Conservation (phyloP, 257 asterid species). For the Fraxinus quadrangulata region DNA sequence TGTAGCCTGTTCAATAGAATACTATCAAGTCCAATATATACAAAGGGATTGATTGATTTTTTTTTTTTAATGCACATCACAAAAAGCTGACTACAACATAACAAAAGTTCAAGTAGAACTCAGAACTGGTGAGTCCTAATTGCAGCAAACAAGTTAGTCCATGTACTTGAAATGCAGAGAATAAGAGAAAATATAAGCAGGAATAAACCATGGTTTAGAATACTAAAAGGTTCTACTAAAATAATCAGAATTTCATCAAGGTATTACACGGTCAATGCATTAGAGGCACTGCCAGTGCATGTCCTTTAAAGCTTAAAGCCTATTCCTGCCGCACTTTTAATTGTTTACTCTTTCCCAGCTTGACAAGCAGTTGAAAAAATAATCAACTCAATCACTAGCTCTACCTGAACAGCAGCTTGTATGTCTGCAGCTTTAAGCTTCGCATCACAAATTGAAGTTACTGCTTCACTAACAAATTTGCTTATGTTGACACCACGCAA, state of each 20-base stretch:
- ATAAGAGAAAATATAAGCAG: too few relatives aligned
- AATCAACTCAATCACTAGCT: slow-evolving; percentile 24
- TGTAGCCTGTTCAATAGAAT: not conserved
- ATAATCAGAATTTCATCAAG: not conserved
- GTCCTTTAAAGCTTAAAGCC: not conserved
- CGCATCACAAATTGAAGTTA: slow-evolving; percentile 82
- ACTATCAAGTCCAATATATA: not conserved
- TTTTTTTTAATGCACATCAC: not conserved
- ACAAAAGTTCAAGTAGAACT: not conserved
- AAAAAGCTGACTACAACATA: not conserved
- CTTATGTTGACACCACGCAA: slow-evolving; percentile 89
- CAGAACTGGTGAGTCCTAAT: not conserved
- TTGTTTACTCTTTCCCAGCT: not conserved
- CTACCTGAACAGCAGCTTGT: slow-evolving; percentile 94
- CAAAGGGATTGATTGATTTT: not conserved
- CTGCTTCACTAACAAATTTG: slow-evolving; percentile 98
- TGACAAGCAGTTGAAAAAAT: not conserved
- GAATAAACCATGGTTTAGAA: not conserved
- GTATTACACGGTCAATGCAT: not conserved
- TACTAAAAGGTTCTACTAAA: not conserved
- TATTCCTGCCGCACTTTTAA: not conserved
- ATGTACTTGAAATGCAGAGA: too few relatives aligned
- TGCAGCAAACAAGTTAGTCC: not conserved
- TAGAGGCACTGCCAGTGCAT: not conserved
- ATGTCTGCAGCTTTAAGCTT: slow-evolving; percentile 91